Evolutionary conservation across 2,329 filamentous ascomycete species (phyloP).

Genomic region (Colletotrichum higginsianum): DNA sequence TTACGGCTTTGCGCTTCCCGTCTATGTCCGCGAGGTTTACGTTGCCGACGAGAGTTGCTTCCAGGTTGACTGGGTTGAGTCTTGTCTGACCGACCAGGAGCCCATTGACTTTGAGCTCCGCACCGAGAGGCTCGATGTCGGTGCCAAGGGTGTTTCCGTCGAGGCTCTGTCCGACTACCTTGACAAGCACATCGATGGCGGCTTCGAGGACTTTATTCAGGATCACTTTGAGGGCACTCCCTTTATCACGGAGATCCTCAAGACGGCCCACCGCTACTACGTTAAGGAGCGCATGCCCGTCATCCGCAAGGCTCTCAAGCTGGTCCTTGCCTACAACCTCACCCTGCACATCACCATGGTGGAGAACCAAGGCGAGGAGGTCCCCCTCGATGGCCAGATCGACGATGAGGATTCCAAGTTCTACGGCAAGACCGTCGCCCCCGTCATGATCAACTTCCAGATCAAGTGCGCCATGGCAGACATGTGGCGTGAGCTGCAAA

Average conservation of each 20-base stretch:
- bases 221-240: constrained; percentile 96
- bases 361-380: constrained; percentile 87
- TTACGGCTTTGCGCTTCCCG: constrained; percentile 92
- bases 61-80: constrained; percentile 93
- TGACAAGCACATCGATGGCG: constrained; percentile 92
- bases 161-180: constrained; percentile 91
- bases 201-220: constrained; percentile 94
- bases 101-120: constrained; percentile 87
- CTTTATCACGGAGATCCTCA: constrained; percentile 95
- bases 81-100: constrained; percentile 75
- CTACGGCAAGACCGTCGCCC: constrained; percentile 90
- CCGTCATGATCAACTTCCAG: constrained; percentile 99
- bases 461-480: constrained; percentile 97
- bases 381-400: constrained; percentile 84
- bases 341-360: constrained; percentile 96
- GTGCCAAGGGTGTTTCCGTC: constrained; percentile 87
- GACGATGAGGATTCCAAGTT: constrained; percentile 89
- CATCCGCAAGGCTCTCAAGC: constrained; percentile 94
- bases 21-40: constrained; percentile 94
- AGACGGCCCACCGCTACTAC: constrained; percentile 96
- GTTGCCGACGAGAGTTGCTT: constrained; percentile 95
- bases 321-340: constrained; percentile 95
- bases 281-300: constrained; percentile 88
- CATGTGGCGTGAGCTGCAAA: constrained; percentile 98
- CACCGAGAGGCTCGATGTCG: constrained; percentile 90